phyloP scores from a whole-genome alignment of 2,329 filamentous ascomycete genomes.

The Fusarium papillatum region DNA sequence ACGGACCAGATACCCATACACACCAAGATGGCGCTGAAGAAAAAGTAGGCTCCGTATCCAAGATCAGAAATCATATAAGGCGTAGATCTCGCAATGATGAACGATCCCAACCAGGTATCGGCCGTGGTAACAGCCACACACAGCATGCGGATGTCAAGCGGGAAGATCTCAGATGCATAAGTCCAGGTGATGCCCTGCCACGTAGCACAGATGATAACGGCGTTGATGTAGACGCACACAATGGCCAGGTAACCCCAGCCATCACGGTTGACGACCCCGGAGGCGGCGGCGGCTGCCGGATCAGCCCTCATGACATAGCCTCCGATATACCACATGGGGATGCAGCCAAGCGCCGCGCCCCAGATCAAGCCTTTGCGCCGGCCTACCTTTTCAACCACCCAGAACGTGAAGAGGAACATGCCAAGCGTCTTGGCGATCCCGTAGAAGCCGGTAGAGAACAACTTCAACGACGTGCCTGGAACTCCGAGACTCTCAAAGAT shows the following conservation, averaged over 20 bases:
- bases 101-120: constrained; percentile 55
- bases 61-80: constrained; percentile 57
- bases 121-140: constrained; percentile 51
- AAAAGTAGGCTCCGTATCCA: constrained; percentile 65
- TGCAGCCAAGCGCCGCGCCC: constrained; percentile 51
- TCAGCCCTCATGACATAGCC: constrained; percentile 51
- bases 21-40: constrained; percentile 62
- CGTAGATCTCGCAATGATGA: constrained; percentile 55
- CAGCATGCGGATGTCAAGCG: constrained; percentile 51
- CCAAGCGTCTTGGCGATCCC: constrained; percentile 54
- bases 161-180: constrained; percentile 63
- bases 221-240: constrained; percentile 59
- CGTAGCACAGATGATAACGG: constrained; percentile 53
- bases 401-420: constrained; percentile 56
- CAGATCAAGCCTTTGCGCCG: constrained; percentile 62
- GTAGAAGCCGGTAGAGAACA: constrained; percentile 57
- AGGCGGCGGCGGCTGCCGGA: constrained; percentile 54
- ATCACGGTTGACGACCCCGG: constrained; percentile 59
- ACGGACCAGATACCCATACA: constrained; percentile 60
- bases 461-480: constrained; percentile 46
- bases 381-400: constrained; percentile 62
- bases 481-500: constrained; percentile 55
- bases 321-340: constrained; percentile 57
- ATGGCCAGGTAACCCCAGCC: constrained; percentile 60
- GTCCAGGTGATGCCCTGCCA: constrained; percentile 60